phyloP scores from a whole-genome alignment of 352 stramenopile genomes.

The Phytophthora ramorum region DNA sequence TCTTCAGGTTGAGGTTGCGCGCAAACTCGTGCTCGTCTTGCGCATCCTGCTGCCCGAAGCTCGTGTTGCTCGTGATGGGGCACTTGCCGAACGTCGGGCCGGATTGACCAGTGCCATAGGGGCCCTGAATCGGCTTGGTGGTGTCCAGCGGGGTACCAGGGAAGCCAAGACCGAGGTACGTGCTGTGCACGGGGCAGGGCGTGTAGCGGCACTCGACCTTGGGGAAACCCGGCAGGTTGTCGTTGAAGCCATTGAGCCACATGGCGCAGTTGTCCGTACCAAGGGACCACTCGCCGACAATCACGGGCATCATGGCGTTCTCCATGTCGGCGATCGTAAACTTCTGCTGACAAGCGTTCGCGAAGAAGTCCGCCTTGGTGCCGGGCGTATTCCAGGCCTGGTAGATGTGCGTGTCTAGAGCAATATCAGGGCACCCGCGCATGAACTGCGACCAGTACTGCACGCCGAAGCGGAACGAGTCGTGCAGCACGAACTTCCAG shows the following conservation, averaged over 20 bases:
- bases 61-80: conserved; percentile 78
- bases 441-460: conserved; percentile 55
- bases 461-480: conserved; percentile 37
- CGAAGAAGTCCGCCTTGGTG: conserved; percentile 84
- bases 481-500: conserved; percentile 84
- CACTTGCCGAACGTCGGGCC: conserved; percentile 34
- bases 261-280: conserved; percentile 84
- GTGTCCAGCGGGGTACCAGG: conserved; percentile 89
- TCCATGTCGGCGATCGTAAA: conserved; percentile 66
- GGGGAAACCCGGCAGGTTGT: conserved; percentile 88
- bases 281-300: conserved; percentile 96
- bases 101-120: conserved; percentile 31
- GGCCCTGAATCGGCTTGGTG: conserved; percentile 33
- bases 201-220: conserved; percentile 91
- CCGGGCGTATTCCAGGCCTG: conserved; percentile 86
- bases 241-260: conserved; percentile 61
- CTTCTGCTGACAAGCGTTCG: conserved; percentile 92
- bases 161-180: conserved; percentile 92
- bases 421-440: conserved; percentile 90
- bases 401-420: conserved; percentile 97
- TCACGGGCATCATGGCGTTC: conserved; percentile 87
- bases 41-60: conserved; percentile 80
- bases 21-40: conserved; percentile 84
- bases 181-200: conserved; percentile 78
- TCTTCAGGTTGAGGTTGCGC: conserved; percentile 85